Evolutionary conservation across 768 basidiomycete species (phyloP).

Genomic region (Amanita inopinata): DNA sequence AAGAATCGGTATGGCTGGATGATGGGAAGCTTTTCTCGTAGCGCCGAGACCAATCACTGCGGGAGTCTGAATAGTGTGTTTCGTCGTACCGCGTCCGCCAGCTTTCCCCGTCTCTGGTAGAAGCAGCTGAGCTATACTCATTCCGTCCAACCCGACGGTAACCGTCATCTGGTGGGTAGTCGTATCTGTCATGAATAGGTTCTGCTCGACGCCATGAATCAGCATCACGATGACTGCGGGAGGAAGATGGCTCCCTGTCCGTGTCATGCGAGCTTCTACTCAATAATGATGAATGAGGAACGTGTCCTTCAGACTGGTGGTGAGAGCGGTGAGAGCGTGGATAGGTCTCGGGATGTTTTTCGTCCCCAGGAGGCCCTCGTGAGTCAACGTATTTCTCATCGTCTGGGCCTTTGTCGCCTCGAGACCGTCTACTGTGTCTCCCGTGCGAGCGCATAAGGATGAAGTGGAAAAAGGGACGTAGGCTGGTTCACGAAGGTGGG

Average conservation of each 20-base stretch:
- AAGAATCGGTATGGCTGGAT: slow-evolving; percentile 37
- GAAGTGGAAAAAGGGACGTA: slow-evolving; percentile 15
- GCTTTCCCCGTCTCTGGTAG: slow-evolving; percentile 35
- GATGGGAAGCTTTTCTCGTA: slow-evolving; percentile 36
- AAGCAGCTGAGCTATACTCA: slow-evolving; percentile 32
- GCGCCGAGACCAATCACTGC: slow-evolving; percentile 40
- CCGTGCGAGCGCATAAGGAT: slow-evolving; percentile 33
- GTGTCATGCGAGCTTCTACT: slow-evolving; percentile 33
- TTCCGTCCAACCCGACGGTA: slow-evolving; percentile 44
- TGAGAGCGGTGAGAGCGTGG: slow-evolving; percentile 37
- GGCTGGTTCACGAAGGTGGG: slow-evolving; percentile 16
- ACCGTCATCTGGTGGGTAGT: slow-evolving; percentile 27
- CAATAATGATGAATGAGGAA: slow-evolving; percentile 30
- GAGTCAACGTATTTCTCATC: slow-evolving; percentile 39
- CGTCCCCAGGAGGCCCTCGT: slow-evolving; percentile 31
- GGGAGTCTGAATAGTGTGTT: slow-evolving; percentile 29
- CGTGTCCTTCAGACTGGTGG: slow-evolving; percentile 39
- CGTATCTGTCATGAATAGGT: slow-evolving; percentile 35
- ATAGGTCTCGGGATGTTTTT: slow-evolving; percentile 42
- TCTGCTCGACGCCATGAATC: slow-evolving; percentile 42
- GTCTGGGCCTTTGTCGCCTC: slow-evolving; percentile 39
- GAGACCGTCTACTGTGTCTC: slow-evolving; percentile 41
- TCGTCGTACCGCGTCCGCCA: slow-evolving; percentile 34
- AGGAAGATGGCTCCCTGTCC: slow-evolving; percentile 42
- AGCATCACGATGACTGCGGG: slow-evolving; percentile 42